phyloP scores from a whole-genome alignment of 495 filamentous ascomycete species.

The Aspergillus ellipticus region DNA sequence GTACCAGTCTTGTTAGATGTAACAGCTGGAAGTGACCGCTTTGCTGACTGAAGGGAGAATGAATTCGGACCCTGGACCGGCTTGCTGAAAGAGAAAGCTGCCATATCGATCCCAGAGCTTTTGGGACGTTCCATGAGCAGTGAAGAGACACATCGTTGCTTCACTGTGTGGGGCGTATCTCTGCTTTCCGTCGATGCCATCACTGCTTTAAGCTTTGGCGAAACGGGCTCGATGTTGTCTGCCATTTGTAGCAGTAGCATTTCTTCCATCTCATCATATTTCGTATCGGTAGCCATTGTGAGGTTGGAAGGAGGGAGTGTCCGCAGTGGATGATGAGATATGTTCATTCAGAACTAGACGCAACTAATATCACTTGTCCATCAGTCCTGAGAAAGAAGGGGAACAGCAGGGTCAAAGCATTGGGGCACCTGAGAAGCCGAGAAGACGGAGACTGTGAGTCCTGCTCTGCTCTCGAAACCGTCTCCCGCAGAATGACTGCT shows the following conservation, averaged over 20 bases:
- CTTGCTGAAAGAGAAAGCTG: slow-evolving; percentile 33
- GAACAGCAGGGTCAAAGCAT: neutral
- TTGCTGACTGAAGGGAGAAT: slow-evolving; percentile 22
- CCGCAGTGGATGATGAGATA: neutral
- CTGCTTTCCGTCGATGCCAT: slow-evolving; percentile 2
- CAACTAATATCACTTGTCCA: too few relatives aligned
- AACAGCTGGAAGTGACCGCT: neutral
- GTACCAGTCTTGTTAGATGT: neutral
- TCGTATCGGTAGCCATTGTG: neutral
- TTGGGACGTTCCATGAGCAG: slow-evolving; percentile 30
- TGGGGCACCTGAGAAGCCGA: too few relatives aligned
- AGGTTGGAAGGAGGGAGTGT: neutral
- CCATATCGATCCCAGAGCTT: slow-evolving; percentile 30
- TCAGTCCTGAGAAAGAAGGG: neutral
- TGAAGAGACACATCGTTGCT: slow-evolving; percentile 12
- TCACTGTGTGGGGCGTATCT: neutral
- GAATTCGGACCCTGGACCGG: slow-evolving; percentile 23
- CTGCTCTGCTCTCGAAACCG: too few relatives aligned
- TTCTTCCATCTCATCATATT: slow-evolving; percentile 18
- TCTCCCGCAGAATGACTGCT: too few relatives aligned
- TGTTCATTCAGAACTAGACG: neutral
- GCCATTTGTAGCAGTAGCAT: slow-evolving; percentile 19
- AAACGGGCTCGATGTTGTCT: slow-evolving; percentile 9
- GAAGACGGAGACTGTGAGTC: too few relatives aligned
- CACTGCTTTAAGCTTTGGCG: slow-evolving; percentile 12